phyloP scores from a whole-genome alignment of 2,329 filamentous ascomycete species.

The Pseudopithomyces chartarum region DNA sequence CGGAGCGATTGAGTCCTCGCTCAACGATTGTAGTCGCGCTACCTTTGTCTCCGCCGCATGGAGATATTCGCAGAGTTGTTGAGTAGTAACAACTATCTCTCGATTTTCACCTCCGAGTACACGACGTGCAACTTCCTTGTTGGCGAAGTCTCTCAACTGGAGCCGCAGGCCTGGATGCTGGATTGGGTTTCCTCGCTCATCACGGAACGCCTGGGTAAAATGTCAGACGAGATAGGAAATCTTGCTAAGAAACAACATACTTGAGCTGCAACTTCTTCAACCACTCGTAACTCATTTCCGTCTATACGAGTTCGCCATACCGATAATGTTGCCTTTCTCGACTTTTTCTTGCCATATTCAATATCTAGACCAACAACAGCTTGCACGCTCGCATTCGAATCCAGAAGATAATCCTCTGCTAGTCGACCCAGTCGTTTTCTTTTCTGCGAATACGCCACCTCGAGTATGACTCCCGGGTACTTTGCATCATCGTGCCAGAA shows the following conservation, averaged over 20 bases:
- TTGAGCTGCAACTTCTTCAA: slow-evolving; percentile 15
- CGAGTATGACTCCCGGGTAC: slow-evolving; percentile 28
- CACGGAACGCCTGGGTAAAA: slow-evolving; percentile 28
- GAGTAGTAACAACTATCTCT: slow-evolving; percentile 11
- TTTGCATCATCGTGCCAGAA: slow-evolving; percentile 26
- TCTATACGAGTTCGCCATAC: slow-evolving; percentile 16
- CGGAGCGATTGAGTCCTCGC: slow-evolving; percentile 5
- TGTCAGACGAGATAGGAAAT: slow-evolving; percentile 9
- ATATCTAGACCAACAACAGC: slow-evolving; percentile 21
- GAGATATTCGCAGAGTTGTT: slow-evolving; percentile 19
- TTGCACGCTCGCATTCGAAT: slow-evolving; percentile 18
- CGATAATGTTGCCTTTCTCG: slow-evolving; percentile 18
- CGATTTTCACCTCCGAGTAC: slow-evolving; percentile 10
- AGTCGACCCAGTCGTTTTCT: slow-evolving; percentile 16
- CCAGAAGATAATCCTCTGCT: slow-evolving; percentile 25
- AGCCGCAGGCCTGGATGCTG: slow-evolving; percentile 17
- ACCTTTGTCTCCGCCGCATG: slow-evolving; percentile 3
- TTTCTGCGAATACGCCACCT: slow-evolving; percentile 26
- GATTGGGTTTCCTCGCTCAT: slow-evolving; percentile 21
- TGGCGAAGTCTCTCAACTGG: slow-evolving; percentile 19
- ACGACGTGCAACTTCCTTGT: slow-evolving; percentile 17
- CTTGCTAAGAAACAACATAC: slow-evolving; percentile 11
- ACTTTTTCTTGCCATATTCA: slow-evolving; percentile 17
- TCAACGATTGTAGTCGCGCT: neutral
- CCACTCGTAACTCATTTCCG: slow-evolving; percentile 14